Evolutionary conservation across 2,329 filamentous ascomycete genomes (phyloP).

Genomic region (Pyricularia grisea): DNA sequence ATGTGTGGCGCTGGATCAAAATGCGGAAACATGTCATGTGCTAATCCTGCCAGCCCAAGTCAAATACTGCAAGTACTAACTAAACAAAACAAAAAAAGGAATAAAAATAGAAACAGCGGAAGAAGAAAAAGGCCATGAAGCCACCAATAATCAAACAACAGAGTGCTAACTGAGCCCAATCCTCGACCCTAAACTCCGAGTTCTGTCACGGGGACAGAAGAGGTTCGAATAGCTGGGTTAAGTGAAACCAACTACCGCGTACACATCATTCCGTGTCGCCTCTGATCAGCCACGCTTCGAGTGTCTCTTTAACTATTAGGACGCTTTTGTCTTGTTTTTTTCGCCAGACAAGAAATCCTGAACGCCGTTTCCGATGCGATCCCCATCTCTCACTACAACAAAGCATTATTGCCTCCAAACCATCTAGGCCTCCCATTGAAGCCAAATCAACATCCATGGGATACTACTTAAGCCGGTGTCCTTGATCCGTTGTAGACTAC

Average conservation of each 20-base stretch:
- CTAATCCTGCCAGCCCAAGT: background rate
- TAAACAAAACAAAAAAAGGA: slow-evolving; percentile 1
- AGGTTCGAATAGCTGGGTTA: background rate
- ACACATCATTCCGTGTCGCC: background rate
- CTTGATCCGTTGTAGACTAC: slow-evolving; percentile 5
- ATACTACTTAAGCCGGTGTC: slow-evolving; percentile 5
- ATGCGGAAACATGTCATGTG: background rate
- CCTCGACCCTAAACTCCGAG: background rate
- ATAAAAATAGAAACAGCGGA: slow-evolving; percentile 2
- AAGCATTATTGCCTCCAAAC: background rate
- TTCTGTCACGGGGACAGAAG: background rate
- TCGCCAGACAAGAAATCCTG: background rate
- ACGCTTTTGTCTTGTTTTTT: background rate
- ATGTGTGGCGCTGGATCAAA: background rate
- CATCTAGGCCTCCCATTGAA: background rate
- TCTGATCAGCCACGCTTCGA: background rate
- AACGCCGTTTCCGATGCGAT: background rate
- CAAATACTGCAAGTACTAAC: background rate
- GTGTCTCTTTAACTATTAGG: background rate
- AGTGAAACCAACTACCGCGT: background rate
- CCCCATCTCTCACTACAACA: background rate
- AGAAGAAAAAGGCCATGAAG: background rate
- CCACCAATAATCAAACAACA: background rate
- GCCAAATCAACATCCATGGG: background rate
- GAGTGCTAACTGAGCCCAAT: background rate